Conservation (phyloP, 179 eudicot genomes). For the Silene noctiflora region DNA sequence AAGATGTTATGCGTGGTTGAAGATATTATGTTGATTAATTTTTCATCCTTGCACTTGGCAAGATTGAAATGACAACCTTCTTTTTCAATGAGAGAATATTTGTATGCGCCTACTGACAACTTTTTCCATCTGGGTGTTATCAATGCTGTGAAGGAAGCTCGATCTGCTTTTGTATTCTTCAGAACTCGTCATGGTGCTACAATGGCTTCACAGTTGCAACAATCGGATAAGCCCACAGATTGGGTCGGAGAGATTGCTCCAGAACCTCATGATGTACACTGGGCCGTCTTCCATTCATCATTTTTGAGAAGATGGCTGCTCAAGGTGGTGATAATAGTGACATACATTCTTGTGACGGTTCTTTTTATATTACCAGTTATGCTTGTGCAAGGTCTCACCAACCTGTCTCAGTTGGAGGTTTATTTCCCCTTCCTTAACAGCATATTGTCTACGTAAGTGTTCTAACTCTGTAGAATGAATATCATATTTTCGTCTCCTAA, state of each 20-base stretch:
- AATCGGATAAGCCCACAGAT: conserved; percentile 72
- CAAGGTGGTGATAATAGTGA: conserved; percentile 51
- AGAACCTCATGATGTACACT: conserved; percentile 87
- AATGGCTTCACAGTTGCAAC: conserved; percentile 58
- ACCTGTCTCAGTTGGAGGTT: conserved; percentile 73
- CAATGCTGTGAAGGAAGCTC: conserved; percentile 58
- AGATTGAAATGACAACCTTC: too few relatives aligned
- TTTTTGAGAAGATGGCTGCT: conserved; percentile 71
- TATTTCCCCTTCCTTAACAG: conserved; percentile 70
- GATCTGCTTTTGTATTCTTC: conserved; percentile 94
- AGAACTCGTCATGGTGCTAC: conserved; percentile 82
- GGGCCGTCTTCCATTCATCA: conserved; percentile 90
- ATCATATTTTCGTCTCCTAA: neutral
- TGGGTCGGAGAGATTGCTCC: conserved; percentile 94
- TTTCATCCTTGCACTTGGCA: too few relatives aligned
- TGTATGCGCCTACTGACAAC: conserved; percentile 20
- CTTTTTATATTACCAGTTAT: conserved; percentile 81
- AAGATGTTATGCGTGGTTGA: too few relatives aligned
- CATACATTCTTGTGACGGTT: conserved; percentile 55
- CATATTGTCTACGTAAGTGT: conserved; percentile 64
- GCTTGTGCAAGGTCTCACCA: conserved; percentile 82
- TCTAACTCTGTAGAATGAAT: neutral
- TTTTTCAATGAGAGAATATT: neutral
- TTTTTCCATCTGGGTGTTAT: conserved; percentile 14
- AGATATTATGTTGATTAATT: too few relatives aligned